Conservation (phyloP, 371 early-diverging fungal species). For the Mucor racemosus region DNA sequence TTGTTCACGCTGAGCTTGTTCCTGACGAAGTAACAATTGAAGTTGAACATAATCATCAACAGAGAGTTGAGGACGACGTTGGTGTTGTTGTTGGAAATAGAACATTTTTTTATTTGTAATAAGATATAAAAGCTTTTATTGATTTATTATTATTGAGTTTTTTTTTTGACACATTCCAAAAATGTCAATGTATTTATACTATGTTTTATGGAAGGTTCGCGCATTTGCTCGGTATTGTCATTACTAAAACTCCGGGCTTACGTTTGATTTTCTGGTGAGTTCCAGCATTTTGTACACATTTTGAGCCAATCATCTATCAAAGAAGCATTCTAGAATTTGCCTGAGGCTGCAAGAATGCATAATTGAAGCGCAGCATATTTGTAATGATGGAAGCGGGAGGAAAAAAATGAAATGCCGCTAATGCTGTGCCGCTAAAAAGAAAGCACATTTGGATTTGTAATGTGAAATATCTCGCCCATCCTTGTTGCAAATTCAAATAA, state of each 20-base stretch:
- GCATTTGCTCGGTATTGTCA: background rate
- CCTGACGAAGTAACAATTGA: conserved; percentile 27
- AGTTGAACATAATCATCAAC: conserved; percentile 42
- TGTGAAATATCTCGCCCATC: too few species aligned
- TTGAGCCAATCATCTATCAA: background rate
- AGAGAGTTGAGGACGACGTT: conserved; percentile 12
- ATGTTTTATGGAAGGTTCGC: conserved; percentile 3
- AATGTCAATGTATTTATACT: conserved; percentile 7
- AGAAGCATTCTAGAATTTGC: background rate
- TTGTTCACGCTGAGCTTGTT: conserved; percentile 17
- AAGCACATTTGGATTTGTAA: too few species aligned
- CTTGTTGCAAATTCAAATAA: too few species aligned
- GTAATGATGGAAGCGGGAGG: background rate
- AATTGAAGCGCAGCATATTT: background rate
- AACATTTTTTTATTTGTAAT: background rate
- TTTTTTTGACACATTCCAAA: background rate
- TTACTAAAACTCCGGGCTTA: background rate
- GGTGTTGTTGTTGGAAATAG: background rate
- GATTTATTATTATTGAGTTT: background rate
- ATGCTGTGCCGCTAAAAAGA: too few species aligned
- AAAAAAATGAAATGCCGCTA: too few species aligned
- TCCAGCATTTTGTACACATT: background rate
- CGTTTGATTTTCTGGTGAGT: background rate
- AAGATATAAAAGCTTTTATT: background rate
- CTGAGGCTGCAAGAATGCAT: background rate